Percentiles rank a stretch among this genome's conserved stretches.
Evolutionary conservation across 768 basidiomycete genomes (phyloP).

Genomic region (Agaricus subrufescens): DNA sequence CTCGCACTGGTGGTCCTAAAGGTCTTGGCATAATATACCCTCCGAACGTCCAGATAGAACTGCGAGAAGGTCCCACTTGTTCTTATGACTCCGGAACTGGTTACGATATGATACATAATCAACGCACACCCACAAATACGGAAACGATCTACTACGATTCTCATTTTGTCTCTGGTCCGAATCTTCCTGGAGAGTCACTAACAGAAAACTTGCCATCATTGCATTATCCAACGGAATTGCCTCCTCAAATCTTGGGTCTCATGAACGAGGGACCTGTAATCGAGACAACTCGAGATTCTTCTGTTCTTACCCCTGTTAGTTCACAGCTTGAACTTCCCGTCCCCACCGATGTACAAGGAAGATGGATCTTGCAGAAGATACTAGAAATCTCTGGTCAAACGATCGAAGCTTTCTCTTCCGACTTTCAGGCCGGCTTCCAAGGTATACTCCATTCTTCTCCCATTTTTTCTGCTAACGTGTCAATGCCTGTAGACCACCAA

Average conservation of each 20-base stretch:
- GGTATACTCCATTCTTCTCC: not conserved
- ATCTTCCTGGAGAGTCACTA: not conserved
- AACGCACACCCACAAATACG: not conserved
- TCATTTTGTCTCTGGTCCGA: not conserved
- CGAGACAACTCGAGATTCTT: not conserved
- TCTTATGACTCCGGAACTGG: not conserved
- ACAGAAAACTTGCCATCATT: slow-evolving; percentile 15
- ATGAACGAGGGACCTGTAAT: not conserved
- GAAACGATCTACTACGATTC: not conserved
- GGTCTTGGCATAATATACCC: slow-evolving; percentile 8
- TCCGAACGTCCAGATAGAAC: not conserved
- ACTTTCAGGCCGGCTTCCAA: slow-evolving; percentile 10
- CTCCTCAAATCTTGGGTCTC: slow-evolving; percentile 12
- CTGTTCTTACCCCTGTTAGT: not conserved
- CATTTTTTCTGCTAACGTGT: not conserved
- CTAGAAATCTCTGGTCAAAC: slow-evolving; percentile 8
- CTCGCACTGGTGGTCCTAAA: not conserved
- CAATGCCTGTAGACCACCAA: slow-evolving; percentile 6
- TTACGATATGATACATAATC: not conserved
- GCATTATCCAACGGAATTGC: slow-evolving; percentile 15
- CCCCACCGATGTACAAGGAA: not conserved
- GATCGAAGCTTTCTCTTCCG: slow-evolving; percentile 9
- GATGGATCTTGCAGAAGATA: not conserved
- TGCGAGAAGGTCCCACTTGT: not conserved
- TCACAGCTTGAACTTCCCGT: not conserved